Conservation (phyloP, 495 filamentous ascomycete species). For the Penicillium canescens region DNA sequence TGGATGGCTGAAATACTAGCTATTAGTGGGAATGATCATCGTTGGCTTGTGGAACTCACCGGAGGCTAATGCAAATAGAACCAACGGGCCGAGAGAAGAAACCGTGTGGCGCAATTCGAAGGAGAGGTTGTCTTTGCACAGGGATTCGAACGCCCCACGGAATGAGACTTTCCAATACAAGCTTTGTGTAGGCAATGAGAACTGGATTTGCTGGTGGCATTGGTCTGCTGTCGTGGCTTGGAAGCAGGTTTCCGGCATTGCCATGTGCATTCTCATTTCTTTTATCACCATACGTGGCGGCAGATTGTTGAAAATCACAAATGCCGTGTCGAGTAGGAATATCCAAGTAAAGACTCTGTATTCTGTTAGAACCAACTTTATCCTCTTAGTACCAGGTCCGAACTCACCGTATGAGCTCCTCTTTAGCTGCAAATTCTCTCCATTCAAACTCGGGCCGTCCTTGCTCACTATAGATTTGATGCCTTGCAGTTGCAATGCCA, state of each 20-base stretch:
- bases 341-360: conserved; percentile 21
- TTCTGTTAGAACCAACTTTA: not conserved
- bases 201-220: conserved; percentile 14
- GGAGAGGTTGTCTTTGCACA: conserved; percentile 5
- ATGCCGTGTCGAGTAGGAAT: conserved; percentile 30
- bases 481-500: conserved; percentile 16
- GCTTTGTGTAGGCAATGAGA: conserved; percentile 4
- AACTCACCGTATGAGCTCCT: conserved; percentile 23
- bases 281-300: conserved; percentile 33
- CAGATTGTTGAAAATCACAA: conserved; percentile 30
- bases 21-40: not conserved
- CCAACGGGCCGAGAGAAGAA: conserved; percentile 17
- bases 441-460: conserved; percentile 23
- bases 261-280: conserved; percentile 32
- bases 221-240: conserved; percentile 27
- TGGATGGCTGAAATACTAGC: conserved; percentile 7
- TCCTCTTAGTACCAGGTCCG: not conserved
- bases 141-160: conserved; percentile 12
- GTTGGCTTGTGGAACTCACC: not conserved
- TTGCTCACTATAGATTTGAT: conserved; percentile 14
- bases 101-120: not conserved
- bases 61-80: conserved; percentile 20
- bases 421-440: conserved; percentile 21
- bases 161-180: conserved; percentile 18
- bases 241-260: conserved; percentile 30